Evolutionary conservation across 495 filamentous ascomycete species (phyloP).

Genomic region (Xylaria sp.): DNA sequence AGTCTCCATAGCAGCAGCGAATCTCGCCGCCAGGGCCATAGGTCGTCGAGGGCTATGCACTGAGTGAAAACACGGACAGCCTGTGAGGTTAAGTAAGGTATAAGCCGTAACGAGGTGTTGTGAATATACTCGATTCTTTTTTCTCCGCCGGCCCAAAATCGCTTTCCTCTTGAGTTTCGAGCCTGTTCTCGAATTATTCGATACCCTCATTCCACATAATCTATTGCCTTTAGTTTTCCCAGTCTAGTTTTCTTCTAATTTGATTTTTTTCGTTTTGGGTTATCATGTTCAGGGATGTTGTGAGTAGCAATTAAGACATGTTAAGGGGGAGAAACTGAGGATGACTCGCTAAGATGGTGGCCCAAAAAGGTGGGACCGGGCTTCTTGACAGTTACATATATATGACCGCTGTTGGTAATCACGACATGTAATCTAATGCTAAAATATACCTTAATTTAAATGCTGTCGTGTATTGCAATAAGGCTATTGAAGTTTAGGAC

Average conservation of each 20-base stretch:
- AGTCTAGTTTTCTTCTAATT: neutral
- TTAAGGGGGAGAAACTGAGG: neutral
- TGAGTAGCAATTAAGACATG: neutral
- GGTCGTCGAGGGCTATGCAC: neutral
- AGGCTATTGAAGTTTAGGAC: neutral
- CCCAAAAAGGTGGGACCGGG: neutral
- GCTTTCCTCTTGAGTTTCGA: neutral
- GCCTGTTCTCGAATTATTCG: neutral
- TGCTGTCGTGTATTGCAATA: neutral
- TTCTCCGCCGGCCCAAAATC: neutral
- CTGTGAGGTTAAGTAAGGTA: neutral
- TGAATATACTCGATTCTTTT: neutral
- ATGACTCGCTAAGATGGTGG: neutral
- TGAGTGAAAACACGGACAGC: neutral
- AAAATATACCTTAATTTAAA: neutral
- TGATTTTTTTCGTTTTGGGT: neutral
- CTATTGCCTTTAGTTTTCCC: neutral
- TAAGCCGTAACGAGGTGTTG: neutral
- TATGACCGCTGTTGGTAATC: neutral
- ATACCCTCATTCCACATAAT: constrained; percentile 4
- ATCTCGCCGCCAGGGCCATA: neutral
- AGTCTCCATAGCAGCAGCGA: constrained; percentile 13
- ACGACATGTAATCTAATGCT: neutral
- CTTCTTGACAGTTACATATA: neutral
- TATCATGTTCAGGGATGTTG: neutral